Evolutionary conservation across 371 early-diverging fungal genomes (phyloP), one percentile per base, ranked within the genome.

Genomic region (Coemansia sp.): DNA sequence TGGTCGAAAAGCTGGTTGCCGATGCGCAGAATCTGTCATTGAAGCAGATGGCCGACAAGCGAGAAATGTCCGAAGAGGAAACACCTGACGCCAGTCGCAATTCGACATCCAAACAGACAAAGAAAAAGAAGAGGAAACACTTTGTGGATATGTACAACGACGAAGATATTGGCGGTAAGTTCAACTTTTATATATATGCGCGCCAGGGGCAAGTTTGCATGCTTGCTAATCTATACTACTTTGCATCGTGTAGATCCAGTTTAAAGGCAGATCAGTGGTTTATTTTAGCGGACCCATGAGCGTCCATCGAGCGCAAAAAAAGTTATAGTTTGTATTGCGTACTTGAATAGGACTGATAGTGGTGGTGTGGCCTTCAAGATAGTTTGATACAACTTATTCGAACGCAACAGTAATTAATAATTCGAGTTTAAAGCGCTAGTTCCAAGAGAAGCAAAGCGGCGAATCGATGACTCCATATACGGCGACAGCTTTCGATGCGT

Each of bases 361-460:
- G 24, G 24, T 24, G 24, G 1, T 24, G 24, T 1, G 24, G 24
- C 24, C 24, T 24, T 24, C 24, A 24, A 24, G 24, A 24, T 24
- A 24, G 24, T 24, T 24, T 24, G 24, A 24, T 24, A 24, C 24
- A 24, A 1, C 24, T 24, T 24, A 24, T 24, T 24, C 24, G 24
- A 24, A 24, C 24, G 24, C 24, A 24, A 24, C 0, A 1, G 24
- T 24, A 24, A 24, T 24, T 24, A 24, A 24, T 24, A 24, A 24
- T 24, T 24, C 24, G 24, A 24, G 24, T 24, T 24, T 24, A 24
- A 24, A 24, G 24, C 24, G 46, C 46, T 46, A 14, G 32, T 33
- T 14, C 36, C 54, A 38, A 67, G 32, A 0, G 68, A 67, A 14
- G 58, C 64, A 54, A 58, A 67, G 18, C 58, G 64, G n/a, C 64